phyloP scores from a whole-genome alignment of 2,329 filamentous ascomycete species.

The Fusarium sp. region DNA sequence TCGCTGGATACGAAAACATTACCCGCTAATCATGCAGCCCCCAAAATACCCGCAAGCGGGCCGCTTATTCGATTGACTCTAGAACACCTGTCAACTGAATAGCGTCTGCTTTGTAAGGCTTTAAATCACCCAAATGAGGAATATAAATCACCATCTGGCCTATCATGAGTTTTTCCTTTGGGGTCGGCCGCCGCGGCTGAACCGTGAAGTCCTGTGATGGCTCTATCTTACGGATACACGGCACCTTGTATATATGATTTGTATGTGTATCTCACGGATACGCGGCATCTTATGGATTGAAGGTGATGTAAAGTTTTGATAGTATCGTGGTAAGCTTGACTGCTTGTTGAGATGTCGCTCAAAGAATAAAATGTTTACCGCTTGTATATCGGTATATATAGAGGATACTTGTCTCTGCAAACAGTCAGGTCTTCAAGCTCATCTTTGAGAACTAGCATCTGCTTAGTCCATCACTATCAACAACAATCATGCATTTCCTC shows the following conservation, averaged over 20 bases:
- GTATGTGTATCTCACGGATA: background rate
- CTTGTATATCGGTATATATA: background rate
- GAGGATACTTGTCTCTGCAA: accelerated
- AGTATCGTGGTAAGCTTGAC: background rate
- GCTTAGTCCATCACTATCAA: background rate
- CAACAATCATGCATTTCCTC: background rate
- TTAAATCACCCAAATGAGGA: background rate
- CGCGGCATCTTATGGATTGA: background rate
- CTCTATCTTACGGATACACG: background rate
- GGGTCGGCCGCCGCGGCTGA: background rate
- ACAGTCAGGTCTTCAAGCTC: background rate
- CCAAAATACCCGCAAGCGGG: background rate
- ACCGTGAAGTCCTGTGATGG: background rate
- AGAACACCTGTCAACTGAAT: background rate
- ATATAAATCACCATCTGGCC: background rate
- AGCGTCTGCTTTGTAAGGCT: background rate
- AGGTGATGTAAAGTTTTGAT: too few species aligned
- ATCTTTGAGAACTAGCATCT: background rate
- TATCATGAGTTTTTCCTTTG: accelerated
- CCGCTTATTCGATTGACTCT: background rate
- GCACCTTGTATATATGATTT: background rate
- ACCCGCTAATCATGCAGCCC: background rate
- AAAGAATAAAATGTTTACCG: accelerated
- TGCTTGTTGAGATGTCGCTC: too few species aligned
- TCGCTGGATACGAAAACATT: background rate